Conservation (phyloP, 1,139 yeast genomes). For the Lizanozyma gosingica region DNA sequence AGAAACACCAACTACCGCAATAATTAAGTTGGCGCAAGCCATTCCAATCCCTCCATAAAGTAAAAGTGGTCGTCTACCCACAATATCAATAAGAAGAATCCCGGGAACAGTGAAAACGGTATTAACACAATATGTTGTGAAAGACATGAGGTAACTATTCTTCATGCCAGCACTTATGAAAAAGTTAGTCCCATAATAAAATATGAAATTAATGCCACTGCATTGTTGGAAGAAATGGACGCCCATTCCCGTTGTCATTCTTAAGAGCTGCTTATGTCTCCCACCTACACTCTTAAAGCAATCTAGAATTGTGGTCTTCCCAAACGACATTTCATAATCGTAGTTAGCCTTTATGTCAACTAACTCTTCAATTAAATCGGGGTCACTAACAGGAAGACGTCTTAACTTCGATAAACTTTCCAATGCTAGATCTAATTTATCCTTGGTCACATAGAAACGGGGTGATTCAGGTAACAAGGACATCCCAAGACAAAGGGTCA, state of each 20-base stretch:
- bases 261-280: conserved; percentile 51
- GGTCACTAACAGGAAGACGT: conserved; percentile 41
- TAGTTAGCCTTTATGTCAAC: conserved; percentile 73
- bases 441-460: conserved; percentile 56
- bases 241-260: conserved; percentile 62
- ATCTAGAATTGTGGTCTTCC: conserved; percentile 44
- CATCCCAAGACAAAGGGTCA: conserved; percentile 55
- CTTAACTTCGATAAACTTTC: conserved; percentile 33
- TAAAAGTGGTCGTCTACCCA: conserved; percentile 57
- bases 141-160: conserved; percentile 56
- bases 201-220: conserved; percentile 71
- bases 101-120: conserved; percentile 67
- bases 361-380: conserved; percentile 61
- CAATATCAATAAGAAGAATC: conserved; percentile 53
- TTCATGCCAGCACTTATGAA: conserved; percentile 53
- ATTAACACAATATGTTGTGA: conserved; percentile 65
- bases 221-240: conserved; percentile 69
- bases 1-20: conserved; percentile 58
- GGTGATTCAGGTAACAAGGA: conserved; percentile 67
- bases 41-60: conserved; percentile 58
- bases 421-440: conserved; percentile 51
- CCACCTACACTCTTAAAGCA: conserved; percentile 62
- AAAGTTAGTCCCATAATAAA: conserved; percentile 71
- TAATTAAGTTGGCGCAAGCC: conserved; percentile 52
- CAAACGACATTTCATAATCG: conserved; percentile 64